Percentiles rank a stretch among this genome's conserved stretches.
These are phyloP conservation scores for Polyporus arcularius DNA, from an alignment of 768 basidiomycete genomes.

Conservation along the genomic window DNA sequence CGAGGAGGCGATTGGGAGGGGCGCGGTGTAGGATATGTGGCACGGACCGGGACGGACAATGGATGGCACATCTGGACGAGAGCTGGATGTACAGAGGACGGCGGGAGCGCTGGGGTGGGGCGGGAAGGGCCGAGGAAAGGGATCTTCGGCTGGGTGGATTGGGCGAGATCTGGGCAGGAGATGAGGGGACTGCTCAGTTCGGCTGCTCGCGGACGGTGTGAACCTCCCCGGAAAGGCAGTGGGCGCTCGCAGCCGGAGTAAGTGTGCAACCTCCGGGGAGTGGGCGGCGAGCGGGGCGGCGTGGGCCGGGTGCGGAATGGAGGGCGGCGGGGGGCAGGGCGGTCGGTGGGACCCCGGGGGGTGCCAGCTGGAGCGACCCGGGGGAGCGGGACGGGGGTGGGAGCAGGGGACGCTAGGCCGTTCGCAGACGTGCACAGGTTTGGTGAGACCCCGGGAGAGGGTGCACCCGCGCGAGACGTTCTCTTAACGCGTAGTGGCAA, in stretches of 20 bases:
- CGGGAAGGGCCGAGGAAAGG: slow-evolving; percentile 18
- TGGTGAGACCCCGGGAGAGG: slow-evolving; percentile 12
- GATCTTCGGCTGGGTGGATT: slow-evolving; percentile 24
- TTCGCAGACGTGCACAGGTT: slow-evolving; percentile 16
- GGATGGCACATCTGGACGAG: background rate
- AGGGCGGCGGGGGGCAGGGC: background rate
- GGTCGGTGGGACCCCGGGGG: background rate
- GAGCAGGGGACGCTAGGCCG: slow-evolving; percentile 9
- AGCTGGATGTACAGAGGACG: background rate
- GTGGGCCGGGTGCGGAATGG: background rate
- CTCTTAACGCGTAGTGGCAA: slow-evolving; percentile 3
- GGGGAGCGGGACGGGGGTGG: slow-evolving; percentile 12
- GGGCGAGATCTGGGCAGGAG: slow-evolving; percentile 19
- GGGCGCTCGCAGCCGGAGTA: slow-evolving; percentile 9
- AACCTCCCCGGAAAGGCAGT: slow-evolving; percentile 13
- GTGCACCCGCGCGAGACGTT: slow-evolving; percentile 5
- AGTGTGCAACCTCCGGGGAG: slow-evolving; percentile 7
- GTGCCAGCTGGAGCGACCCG: slow-evolving; percentile 1
- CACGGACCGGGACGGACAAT: slow-evolving; percentile 2
- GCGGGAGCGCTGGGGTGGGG: background rate
- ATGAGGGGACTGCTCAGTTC: slow-evolving; percentile 26
- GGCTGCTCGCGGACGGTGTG: slow-evolving; percentile 17
- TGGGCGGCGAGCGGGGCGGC: background rate
- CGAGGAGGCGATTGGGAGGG: background rate
- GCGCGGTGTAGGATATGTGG: slow-evolving; percentile 6